Base-by-base conservation (phyloP, 176 grass and related monocot species). In the Raddia distichophylla region DNA sequence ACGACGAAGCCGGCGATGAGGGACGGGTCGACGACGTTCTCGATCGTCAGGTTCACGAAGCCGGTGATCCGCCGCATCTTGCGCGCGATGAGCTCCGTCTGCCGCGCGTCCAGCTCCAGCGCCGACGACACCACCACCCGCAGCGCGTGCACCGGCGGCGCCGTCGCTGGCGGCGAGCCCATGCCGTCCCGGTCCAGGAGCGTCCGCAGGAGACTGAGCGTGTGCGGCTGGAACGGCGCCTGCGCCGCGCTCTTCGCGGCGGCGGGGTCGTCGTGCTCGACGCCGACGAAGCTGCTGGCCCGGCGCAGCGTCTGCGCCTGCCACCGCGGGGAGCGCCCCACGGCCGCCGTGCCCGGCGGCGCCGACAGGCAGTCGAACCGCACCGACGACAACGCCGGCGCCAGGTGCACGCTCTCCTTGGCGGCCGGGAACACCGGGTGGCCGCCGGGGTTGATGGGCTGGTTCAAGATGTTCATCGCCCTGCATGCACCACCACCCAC, bases 1-100 rank as follows among this genome's bases (percentile, higher is more conserved):
- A 99, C 56, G 72, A 95, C 80, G 76, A 99, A 95, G 4, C 93
- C 96, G 10, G 96, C 96, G 78, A 99, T 90, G 16, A 99, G 82
- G 0, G 93, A 93, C 10, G 91, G 44, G 82, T 99, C 93, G 5
- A 95, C 80, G 7, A 85, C 89, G 89, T 91, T 91, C 68, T 91
- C 91, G 5, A 99, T 12, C 27, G 66, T 82, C n/a, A 99, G 69
- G 74, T 87, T 87, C 59, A 64, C 66, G 87, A 95, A 99, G 2
- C 96, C 96, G 0, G 96, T 99, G 74, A 99, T 82, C 17, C 84
- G 86, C 19, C 84, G 90, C 97, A 99, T 99, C 85, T 99, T 99
- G 80, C 84, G 90, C 18, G 93, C 84, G 71, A 99, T 99, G 68
- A 95, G 84, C 64, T 90, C 87, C 6, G 92, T 91, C 85, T 99